Conservation (phyloP, 2,329 filamentous ascomycete genomes). For the Aspergillus viridinutans region DNA sequence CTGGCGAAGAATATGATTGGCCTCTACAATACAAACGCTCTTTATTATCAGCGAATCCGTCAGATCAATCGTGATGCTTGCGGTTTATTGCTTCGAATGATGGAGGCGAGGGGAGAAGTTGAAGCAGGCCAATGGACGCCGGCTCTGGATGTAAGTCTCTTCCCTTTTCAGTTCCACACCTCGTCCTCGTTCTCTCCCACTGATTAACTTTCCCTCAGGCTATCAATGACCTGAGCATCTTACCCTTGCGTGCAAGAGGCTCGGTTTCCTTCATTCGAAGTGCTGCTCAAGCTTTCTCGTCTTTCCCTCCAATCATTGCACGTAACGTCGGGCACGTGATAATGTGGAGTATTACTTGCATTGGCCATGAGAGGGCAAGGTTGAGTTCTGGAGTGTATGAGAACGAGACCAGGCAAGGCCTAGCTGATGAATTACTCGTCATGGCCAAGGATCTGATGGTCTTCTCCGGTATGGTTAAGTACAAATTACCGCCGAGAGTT, state of each 20-base stretch:
- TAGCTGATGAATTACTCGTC: conserved; percentile 69
- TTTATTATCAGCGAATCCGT: conserved; percentile 59
- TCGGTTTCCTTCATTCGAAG: conserved; percentile 75
- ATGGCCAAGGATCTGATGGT: conserved; percentile 88
- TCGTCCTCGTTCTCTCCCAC: neutral
- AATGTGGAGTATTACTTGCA: conserved; percentile 89
- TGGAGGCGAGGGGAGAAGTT: conserved; percentile 56
- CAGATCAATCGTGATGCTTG: conserved; percentile 56
- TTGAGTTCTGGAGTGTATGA: conserved; percentile 69
- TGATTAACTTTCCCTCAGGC: conserved; percentile 46
- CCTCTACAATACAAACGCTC: conserved; percentile 58
- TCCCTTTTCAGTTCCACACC: neutral
- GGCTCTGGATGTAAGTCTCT: conserved; percentile 60
- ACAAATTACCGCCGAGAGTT: conserved; percentile 79
- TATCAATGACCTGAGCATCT: conserved; percentile 70
- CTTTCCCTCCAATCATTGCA: conserved; percentile 73
- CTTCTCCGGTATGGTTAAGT: conserved; percentile 88
- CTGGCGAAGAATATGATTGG: conserved; percentile 60
- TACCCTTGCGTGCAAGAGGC: conserved; percentile 71
- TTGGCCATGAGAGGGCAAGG: conserved; percentile 70
- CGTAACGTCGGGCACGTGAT: conserved; percentile 87
- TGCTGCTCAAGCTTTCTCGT: conserved; percentile 75
- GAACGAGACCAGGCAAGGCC: conserved; percentile 39
- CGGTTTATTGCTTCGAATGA: conserved; percentile 57
- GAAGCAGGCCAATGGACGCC: conserved; percentile 56